These are phyloP conservation scores for Aspergillus calidoustus DNA, from an alignment of 2,329 filamentous ascomycete species.

Conservation along the genomic window DNA sequence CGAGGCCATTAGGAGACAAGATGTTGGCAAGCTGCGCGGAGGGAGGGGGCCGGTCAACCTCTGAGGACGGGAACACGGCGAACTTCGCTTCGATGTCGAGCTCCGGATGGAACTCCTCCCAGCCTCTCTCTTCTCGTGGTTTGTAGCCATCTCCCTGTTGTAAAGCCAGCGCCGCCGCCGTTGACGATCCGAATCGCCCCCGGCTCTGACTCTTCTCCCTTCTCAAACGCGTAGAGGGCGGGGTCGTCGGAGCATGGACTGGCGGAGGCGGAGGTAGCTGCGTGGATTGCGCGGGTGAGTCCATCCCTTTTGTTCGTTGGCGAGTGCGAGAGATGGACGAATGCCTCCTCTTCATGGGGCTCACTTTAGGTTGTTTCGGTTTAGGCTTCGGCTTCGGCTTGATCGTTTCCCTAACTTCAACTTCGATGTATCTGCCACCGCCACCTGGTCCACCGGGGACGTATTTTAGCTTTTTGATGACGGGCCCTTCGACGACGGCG, in stretches of 20 bases:
- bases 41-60: conserved; percentile 75
- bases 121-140: conserved; percentile 91
- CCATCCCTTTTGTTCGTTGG: conserved; percentile 43
- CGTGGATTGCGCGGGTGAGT: conserved; percentile 21
- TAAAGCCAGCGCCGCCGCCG: conserved; percentile 85
- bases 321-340: conserved; percentile 56
- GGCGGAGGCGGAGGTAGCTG: conserved; percentile 30
- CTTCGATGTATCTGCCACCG: conserved; percentile 80
- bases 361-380: conserved; percentile 49
- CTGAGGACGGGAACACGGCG: conserved; percentile 77
- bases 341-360: conserved; percentile 48
- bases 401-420: conserved; percentile 64
- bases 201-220: conserved; percentile 51
- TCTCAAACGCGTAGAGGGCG: conserved; percentile 45
- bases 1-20: conserved; percentile 31
- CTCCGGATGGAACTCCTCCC: conserved; percentile 97
- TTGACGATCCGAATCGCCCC: conserved; percentile 78
- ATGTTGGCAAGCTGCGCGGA: conserved; percentile 49
- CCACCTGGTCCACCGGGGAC: conserved; percentile 85
- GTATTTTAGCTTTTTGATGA: conserved; percentile 74
- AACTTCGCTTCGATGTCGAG: conserved; percentile 85
- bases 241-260: conserved; percentile 39
- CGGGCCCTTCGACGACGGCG: conserved; percentile 58
- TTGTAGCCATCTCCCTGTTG: conserved; percentile 96
- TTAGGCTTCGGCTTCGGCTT: conserved; percentile 24